Evolutionary conservation across 768 basidiomycete species (phyloP).

Genomic region (Trametes cubensis): DNA sequence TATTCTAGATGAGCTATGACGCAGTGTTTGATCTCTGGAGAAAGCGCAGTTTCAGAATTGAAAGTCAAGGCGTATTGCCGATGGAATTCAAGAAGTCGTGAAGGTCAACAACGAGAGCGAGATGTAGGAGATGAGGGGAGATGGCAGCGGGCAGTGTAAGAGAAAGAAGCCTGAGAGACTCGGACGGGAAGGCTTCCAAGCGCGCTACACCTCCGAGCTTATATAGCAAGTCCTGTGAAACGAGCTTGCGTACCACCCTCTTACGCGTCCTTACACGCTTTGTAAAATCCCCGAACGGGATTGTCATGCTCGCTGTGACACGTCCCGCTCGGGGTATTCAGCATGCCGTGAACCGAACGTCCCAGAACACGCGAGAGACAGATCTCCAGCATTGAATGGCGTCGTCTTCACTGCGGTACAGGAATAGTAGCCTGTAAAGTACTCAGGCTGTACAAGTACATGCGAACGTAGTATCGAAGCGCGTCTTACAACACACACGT

Average conservation of each 20-base stretch:
- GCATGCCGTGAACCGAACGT: background rate
- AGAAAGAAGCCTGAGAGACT: background rate
- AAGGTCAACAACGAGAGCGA: too few relatives aligned
- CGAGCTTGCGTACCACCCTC: conserved; percentile 8
- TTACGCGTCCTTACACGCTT: conserved; percentile 11
- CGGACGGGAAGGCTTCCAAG: background rate
- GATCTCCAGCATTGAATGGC: background rate
- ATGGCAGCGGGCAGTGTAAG: background rate
- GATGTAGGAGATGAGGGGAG: too few relatives aligned
- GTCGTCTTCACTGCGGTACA: too few relatives aligned
- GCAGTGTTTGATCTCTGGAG: background rate
- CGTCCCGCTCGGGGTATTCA: background rate
- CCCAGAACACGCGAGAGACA: background rate
- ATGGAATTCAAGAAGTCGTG: too few relatives aligned
- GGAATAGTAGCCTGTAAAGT: too few relatives aligned
- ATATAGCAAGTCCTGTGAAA: conserved; percentile 15
- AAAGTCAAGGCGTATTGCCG: too few relatives aligned
- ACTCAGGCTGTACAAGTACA: too few relatives aligned
- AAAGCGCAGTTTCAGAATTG: background rate
- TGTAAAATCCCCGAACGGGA: background rate
- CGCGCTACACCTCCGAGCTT: conserved; percentile 4
- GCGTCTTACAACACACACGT: too few relatives aligned
- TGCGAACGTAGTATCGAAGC: too few relatives aligned
- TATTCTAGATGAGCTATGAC: conserved; percentile 6
- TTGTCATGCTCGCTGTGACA: background rate